These are phyloP conservation scores for Acanthamoeba lenticulata DNA, from an alignment of 208 protist genomes.

Conservation along the genomic window DNA sequence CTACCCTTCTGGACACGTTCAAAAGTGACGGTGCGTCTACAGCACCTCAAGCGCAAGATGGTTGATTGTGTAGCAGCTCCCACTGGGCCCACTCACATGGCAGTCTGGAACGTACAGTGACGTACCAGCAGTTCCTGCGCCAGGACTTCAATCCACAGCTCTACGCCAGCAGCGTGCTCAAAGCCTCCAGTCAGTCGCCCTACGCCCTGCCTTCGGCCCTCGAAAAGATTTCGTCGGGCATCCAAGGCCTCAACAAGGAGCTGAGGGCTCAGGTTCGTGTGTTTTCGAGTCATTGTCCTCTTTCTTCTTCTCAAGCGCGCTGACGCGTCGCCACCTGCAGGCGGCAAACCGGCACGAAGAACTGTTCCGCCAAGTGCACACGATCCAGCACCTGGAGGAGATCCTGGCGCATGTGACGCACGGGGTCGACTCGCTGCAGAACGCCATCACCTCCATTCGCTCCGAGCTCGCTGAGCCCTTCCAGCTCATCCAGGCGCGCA, in stretches of 20 bases:
- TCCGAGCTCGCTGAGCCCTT: constrained; percentile 72
- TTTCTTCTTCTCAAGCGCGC: background rate
- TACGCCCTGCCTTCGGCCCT: constrained; percentile 68
- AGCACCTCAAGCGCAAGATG: too few species aligned
- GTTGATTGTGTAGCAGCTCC: background rate
- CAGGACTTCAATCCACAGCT: constrained; percentile 72
- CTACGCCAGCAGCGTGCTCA: constrained; percentile 76
- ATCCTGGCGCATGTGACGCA: constrained; percentile 20
- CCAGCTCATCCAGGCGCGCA: constrained; percentile 57
- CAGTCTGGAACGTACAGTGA: background rate
- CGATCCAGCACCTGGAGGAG: constrained; percentile 74
- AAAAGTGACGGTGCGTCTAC: too few species aligned
- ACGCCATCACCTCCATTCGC: constrained; percentile 72
- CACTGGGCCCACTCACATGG: background rate
- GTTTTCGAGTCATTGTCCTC: background rate
- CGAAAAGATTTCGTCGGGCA: constrained; percentile 65
- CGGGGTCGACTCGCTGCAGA: constrained; percentile 65
- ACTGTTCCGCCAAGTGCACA: constrained; percentile 71
- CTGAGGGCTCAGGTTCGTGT: constrained; percentile 69
- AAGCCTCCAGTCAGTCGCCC: constrained; percentile 51
- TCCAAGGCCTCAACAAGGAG: constrained; percentile 69
- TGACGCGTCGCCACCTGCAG: background rate
- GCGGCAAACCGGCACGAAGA: constrained; percentile 72
- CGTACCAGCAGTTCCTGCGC: constrained; percentile 73
- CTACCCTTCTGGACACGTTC: too few species aligned